phyloP scores from a whole-genome alignment of 306 rosid species.

The Acacia crassicarpa region DNA sequence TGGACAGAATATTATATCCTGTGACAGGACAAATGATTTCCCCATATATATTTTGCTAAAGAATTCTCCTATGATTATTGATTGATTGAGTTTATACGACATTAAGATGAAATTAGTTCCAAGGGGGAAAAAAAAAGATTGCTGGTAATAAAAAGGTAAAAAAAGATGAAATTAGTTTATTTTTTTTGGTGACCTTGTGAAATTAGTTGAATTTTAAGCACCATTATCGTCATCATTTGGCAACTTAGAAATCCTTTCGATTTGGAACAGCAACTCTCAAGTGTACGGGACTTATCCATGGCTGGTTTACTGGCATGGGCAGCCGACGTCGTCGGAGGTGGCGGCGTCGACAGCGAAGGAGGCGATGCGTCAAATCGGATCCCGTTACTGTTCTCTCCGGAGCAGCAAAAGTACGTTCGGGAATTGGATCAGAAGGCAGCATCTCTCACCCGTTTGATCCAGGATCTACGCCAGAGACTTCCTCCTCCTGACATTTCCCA shows the following conservation, averaged over 20 bases:
- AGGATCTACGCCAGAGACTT: conserved; percentile 78
- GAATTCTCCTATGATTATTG: too few species aligned
- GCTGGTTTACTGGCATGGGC: conserved; percentile 98
- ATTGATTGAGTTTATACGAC: too few species aligned
- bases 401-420: conserved; percentile 60
- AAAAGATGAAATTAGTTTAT: too few species aligned
- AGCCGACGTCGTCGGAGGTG: conserved; percentile 84
- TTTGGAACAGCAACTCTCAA: background rate
- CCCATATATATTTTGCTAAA: too few species aligned
- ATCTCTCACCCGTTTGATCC: conserved; percentile 73
- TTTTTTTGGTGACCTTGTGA: too few species aligned
- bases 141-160: too few species aligned
- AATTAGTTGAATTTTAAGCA: background rate
- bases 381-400: conserved; percentile 61
- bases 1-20: too few species aligned
- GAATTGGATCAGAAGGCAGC: conserved; percentile 62
- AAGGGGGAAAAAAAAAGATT: too few species aligned
- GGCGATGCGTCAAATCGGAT: conserved; percentile 39
- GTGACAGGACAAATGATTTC: too few species aligned
- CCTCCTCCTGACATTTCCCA: conserved; percentile 91
- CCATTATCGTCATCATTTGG: too few species aligned
- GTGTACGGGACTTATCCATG: conserved; percentile 35
- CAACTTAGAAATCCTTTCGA: background rate
- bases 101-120: too few species aligned
- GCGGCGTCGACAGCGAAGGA: conserved; percentile 41